Conservation (phyloP, 2,329 filamentous ascomycete species). For the Calonectria pseudoreteaudii region DNA sequence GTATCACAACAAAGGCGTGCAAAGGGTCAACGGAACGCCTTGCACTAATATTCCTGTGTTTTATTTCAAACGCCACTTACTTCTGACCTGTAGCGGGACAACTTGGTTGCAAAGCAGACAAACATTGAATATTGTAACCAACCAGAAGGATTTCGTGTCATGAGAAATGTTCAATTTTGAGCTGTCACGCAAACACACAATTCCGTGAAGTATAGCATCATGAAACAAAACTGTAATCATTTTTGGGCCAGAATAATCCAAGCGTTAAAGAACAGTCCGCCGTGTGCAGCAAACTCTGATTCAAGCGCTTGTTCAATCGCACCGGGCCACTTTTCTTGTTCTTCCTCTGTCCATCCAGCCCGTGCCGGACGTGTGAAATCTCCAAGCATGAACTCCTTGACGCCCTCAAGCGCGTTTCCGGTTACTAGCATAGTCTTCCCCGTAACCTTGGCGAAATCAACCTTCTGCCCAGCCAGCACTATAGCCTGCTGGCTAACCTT, state of each 20-base stretch:
- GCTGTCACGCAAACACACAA: neutral
- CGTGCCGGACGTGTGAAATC: slow-evolving; percentile 35
- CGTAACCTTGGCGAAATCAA: neutral
- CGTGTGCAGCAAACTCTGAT: slow-evolving; percentile 31
- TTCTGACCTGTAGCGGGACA: neutral
- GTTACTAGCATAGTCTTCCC: slow-evolving; percentile 25
- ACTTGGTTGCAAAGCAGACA: neutral
- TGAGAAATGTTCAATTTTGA: neutral
- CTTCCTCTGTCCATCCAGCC: slow-evolving; percentile 36
- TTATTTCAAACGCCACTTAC: neutral
- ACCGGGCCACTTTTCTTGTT: slow-evolving; percentile 36
- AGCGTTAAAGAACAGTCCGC: slow-evolving; percentile 38
- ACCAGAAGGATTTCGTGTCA: neutral
- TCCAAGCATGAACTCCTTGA: slow-evolving; percentile 39
- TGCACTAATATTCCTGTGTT: neutral
- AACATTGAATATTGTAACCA: neutral
- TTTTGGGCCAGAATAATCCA: slow-evolving; percentile 33
- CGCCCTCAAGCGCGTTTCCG: slow-evolving; percentile 27
- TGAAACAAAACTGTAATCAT: neutral
- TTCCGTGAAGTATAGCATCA: neutral
- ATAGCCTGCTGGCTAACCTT: slow-evolving; percentile 19
- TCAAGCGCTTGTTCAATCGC: slow-evolving; percentile 35
- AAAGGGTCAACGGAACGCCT: neutral
- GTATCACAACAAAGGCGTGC: neutral
- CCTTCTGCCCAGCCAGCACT: neutral